A percentile compares a stretch with the other conserved stretches of the same genome.
These are phyloP conservation scores for Cyberlindnera americana DNA, from an alignment of 805 yeast species.

Conservation along the genomic window DNA sequence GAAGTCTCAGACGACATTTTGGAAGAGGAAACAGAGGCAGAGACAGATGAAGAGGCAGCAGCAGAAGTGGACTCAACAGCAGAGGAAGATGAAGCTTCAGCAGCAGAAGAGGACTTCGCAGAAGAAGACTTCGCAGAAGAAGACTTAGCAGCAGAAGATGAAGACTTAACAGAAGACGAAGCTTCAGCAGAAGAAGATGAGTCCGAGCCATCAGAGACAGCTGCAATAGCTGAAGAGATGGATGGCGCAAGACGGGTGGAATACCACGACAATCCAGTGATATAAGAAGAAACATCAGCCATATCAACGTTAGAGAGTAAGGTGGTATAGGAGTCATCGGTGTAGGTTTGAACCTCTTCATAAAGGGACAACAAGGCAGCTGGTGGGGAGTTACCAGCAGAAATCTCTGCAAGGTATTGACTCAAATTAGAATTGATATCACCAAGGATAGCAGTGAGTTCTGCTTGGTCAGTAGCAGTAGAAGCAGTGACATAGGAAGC, in stretches of 20 bases:
- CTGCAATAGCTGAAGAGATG: conserved; percentile 17
- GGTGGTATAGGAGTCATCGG: conserved; percentile 32
- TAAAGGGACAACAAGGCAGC: conserved; percentile 28
- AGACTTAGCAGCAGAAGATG: conserved; percentile 3
- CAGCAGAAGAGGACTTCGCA: conserved; percentile 6
- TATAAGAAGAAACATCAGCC: conserved; percentile 24
- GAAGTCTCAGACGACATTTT: not conserved
- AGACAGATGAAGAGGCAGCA: conserved; percentile 1
- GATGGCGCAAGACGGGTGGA: conserved; percentile 17
- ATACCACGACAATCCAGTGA: conserved; percentile 33
- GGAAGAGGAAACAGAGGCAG: conserved; percentile 8
- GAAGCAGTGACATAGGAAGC: conserved; percentile 9
- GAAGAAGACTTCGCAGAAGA: conserved; percentile 12
- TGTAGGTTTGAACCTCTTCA: conserved; percentile 28
- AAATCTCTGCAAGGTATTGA: conserved; percentile 20
- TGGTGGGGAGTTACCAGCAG: conserved; percentile 27
- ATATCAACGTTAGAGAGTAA: conserved; percentile 27
- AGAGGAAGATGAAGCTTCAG: conserved; percentile 4
- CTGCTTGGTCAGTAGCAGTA: conserved; percentile 8
- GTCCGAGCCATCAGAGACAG: conserved; percentile 3
- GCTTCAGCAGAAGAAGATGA: conserved; percentile 9
- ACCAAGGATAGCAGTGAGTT: conserved; percentile 9
- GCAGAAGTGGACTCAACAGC: conserved; percentile 9
- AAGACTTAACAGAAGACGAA: conserved; percentile 11
- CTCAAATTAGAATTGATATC: conserved; percentile 17